Percentiles rank a stretch among this genome's conserved stretches.
phyloP scores from a whole-genome alignment of 768 basidiomycete genomes.

The Boletus tomentosulus region DNA sequence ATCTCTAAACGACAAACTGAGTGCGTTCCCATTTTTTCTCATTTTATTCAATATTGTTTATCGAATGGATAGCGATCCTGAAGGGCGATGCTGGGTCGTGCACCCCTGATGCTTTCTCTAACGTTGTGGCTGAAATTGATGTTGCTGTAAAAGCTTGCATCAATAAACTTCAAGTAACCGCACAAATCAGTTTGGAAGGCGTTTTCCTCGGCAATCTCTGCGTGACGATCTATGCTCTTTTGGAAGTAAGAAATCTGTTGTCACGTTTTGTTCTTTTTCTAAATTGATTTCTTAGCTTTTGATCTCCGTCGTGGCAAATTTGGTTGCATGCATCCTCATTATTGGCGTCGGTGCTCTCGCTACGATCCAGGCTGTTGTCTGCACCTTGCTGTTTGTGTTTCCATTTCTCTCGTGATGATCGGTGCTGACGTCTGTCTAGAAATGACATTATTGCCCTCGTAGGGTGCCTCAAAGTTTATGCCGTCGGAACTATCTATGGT shows the following conservation, averaged over 20 bases:
- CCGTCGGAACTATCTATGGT: neutral
- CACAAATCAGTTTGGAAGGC: constrained; percentile 3
- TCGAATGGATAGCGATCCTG: neutral
- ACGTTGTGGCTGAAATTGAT: neutral
- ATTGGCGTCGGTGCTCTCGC: constrained; percentile 2
- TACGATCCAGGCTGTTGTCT: constrained; percentile 1
- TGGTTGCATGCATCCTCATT: constrained; percentile 3
- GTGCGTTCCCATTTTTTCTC: neutral
- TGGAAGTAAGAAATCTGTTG: neutral
- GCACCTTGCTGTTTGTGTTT: constrained; percentile 13
- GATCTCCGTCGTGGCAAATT: neutral
- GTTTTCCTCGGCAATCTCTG: constrained; percentile 7
- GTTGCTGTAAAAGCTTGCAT: neutral
- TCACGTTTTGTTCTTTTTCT: no score
- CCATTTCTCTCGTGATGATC: neutral
- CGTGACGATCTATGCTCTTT: neutral
- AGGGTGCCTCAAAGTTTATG: constrained; percentile 10
- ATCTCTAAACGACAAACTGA: neutral
- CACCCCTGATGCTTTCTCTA: neutral
- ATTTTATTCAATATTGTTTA: neutral
- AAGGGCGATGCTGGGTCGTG: neutral
- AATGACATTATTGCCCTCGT: constrained; percentile 4
- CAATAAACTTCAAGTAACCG: constrained; percentile 6
- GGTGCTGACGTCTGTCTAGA: neutral
- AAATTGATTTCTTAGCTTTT: neutral